Evolutionary conservation across 371 early-diverging fungal genomes (phyloP), one percentile per base, ranked within the genome.

Genomic region (Zychaea mexicana): DNA sequence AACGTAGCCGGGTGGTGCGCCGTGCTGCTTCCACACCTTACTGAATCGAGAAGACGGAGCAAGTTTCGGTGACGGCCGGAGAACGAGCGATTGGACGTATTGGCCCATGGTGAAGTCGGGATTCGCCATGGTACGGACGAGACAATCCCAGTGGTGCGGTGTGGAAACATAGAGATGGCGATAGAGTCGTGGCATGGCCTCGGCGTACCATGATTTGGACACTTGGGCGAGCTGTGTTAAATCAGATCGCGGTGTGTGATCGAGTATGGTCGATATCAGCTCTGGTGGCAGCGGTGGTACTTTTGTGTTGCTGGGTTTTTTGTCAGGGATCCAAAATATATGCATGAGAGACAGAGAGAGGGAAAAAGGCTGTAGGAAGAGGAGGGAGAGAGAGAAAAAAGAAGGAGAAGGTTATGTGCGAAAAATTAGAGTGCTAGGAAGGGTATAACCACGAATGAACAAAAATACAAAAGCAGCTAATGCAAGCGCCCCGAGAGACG

Each of bases 101-200:
- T 22, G 49, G 24, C 39, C 62, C 9, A 33, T 12, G 5, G 56
- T 28, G 33, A 61, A 65, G 0, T 28, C n/a, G 0, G 52, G 31
- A 2, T 60, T 8, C 32, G 22, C 32, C 28, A 72, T 57, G 2
- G 69, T 69, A 3, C 60, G 36, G 5, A 69, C 52, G 12, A 81
- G 32, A 9, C 64, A 31, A 8, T 56, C 28, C 76, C 77, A 77
- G 39, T 77, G 78, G 10, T 68, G 57, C 17, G 57, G 58, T 1
- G 78, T 77, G 30, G 68, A 21, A 45, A 81, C 67, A 45, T 70
- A 67, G 17, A 81, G 12, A 53, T 75, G 70, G 5, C 57, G 63
- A 39, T 78, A 81, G 2, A 81, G 64, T 1, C 68, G 58, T 13
- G 76, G 73, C 67, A 67, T 76, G n/a, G 66, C 73, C 1, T 61